A percentile compares a stretch with the other conserved stretches of the same genome.
phyloP scores from a whole-genome alignment of 148 eudicot species.

The Fagopyrum tataricum region DNA sequence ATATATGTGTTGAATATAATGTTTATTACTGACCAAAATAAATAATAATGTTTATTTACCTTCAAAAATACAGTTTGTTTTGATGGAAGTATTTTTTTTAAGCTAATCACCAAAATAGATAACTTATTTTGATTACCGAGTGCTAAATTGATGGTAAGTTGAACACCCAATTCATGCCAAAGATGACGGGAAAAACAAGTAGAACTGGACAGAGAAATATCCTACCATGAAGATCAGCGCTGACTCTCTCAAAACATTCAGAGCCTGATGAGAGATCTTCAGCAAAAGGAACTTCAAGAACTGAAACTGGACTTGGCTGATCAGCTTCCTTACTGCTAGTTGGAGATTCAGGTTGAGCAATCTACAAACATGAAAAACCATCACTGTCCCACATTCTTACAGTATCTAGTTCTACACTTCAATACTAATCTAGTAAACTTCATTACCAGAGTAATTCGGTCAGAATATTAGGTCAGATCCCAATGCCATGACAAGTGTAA shows the following conservation, averaged over 20 bases:
- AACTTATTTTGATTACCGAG: background rate
- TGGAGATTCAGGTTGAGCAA: constrained; percentile 48
- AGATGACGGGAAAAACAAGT: background rate
- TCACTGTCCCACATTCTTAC: constrained; percentile 20
- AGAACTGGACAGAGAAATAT: background rate
- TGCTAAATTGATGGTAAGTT: background rate
- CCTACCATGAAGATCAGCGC: constrained; percentile 76
- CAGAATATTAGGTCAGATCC: background rate
- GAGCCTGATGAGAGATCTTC: constrained; percentile 75
- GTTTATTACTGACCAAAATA: no score
- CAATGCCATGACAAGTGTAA: background rate
- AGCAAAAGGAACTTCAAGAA: constrained; percentile 50
- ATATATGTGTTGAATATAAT: background rate
- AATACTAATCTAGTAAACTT: background rate
- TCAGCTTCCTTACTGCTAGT: constrained; percentile 70
- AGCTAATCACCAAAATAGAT: background rate
- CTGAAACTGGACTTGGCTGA: constrained; percentile 79
- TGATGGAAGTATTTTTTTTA: background rate
- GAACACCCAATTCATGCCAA: background rate
- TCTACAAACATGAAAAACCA: constrained; percentile 27
- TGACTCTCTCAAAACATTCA: constrained; percentile 79
- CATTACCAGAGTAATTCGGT: background rate
- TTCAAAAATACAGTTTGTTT: background rate
- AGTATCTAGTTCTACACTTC: constrained; percentile 24
- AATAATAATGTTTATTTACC: background rate